A percentile compares a stretch with the other conserved stretches of the same genome.
Conservation (phyloP, 192 early-diverging fungal species). For the Helicostylum pulchrum region DNA sequence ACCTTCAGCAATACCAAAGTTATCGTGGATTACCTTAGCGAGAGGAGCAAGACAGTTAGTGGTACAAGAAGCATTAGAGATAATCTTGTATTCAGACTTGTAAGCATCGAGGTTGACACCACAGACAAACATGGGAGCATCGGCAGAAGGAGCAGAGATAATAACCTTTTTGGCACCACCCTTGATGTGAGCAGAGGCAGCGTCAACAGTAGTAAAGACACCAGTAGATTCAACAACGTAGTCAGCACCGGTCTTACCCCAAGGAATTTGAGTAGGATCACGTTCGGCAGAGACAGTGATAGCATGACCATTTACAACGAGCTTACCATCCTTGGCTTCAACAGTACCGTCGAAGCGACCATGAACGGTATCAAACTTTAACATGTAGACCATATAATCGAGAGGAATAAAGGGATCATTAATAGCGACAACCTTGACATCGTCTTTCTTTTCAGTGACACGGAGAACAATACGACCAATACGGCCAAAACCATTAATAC, state of each 20-base stretch:
- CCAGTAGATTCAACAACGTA: constrained; percentile 99
- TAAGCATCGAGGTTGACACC: constrained; percentile 97
- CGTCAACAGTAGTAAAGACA: constrained; percentile 93
- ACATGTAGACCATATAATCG: constrained; percentile 96
- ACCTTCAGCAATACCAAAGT: constrained; percentile 94
- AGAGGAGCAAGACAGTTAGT: constrained; percentile 99
- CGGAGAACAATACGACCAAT: constrained; percentile 98
- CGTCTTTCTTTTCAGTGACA: constrained; percentile 69
- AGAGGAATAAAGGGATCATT: constrained; percentile 98
- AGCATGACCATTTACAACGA: constrained; percentile 81
- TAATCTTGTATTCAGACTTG: constrained; percentile 79
- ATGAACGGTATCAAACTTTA: constrained; percentile 99
- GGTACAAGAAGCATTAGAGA: constrained; percentile 99
- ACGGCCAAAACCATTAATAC: constrained; percentile 78
- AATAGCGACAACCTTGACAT: constrained; percentile 82
- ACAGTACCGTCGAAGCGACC: constrained; percentile 89
- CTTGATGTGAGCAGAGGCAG: constrained; percentile 79
- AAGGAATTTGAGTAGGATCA: constrained; percentile 87
- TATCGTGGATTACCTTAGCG: constrained; percentile 94
- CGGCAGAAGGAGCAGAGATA: constrained; percentile 94
- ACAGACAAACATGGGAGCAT: constrained; percentile 98
- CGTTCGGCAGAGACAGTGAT: constrained; percentile 74
- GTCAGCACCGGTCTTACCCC: constrained; percentile 75
- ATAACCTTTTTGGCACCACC: constrained; percentile 99
- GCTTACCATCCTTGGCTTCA: constrained; percentile 77